Evolutionary conservation across 2,329 filamentous ascomycete species (phyloP), one percentile per base, ranked within the genome.

Genomic region (Ambrosiella xylebori): DNA sequence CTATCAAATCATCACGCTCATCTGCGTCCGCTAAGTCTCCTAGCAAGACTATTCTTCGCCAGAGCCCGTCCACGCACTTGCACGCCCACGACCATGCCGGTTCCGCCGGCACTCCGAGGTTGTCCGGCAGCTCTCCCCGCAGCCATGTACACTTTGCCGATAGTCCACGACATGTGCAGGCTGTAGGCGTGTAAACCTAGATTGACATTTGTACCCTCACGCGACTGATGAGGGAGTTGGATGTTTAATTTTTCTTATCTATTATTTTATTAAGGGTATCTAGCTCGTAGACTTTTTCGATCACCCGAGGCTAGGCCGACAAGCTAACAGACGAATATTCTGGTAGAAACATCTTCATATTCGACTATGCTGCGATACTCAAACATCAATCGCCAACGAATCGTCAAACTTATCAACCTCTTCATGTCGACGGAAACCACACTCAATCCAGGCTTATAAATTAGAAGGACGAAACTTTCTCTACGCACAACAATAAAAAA

Each of bases 71-170:
- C 51, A 44, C 47, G 15, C 52, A 57, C 27, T 56, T 56, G 45
- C 56, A 56, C 51, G 41, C 40, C 9, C 27, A 27, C 51, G 36
- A 19, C 41, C 27, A 27, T 27, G 27, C 27, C 27, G 27, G 4
- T 27, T 27, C 2, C 4, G 27, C 27, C 3, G 27, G 27, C 27
- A 27, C 36, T 19, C 15, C 51, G 35, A 53, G 37, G 12, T 17
- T 37, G 44, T n/a, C 44, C 17, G 58, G 56, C 52, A 52, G 59
- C 54, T 60, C 54, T 17, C 58, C 58, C 39, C 58, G 58, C 58
- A 52, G 55, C 39, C 56, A 58, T 39, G 59, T 60, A n/a, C 59
- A 56, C 59, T 60, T 60, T 57, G 59, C 58, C 56, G 59, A 60
- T n/a, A 38, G 51, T 35, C 52, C 56, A 52, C 57, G 56, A 55